Evolutionary conservation across 306 rosid genomes (phyloP), one percentile per base, ranked within the genome.

Genomic region (Canavalia ensiformis): DNA sequence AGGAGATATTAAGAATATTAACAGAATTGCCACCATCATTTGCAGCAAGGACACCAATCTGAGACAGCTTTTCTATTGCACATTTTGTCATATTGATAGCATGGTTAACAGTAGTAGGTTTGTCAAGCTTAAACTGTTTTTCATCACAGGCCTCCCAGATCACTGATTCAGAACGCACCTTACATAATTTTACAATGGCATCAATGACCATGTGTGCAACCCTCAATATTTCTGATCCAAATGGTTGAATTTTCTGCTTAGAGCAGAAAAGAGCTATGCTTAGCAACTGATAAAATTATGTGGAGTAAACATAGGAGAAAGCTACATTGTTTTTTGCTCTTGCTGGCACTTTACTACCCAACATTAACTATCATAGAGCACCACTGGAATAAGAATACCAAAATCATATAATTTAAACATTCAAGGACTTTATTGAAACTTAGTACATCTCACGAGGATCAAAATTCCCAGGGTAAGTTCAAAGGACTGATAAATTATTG

Each of bases 21-120:
- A 95, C 97, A 77, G 89, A 83, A 82, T 88, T 89, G 58, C 99
- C 99, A 54, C 97, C 99, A 42, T 83, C 87, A 58, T 89, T 89
- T 77, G 97, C 99, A 49, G 97, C 99, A 90, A 90, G 51, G 34
- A 84, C 63, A 81, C 99, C 99, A 58, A 95, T 83, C 79, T 90
- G 88, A 79, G 90, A 87, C 71, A 91, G 54, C 70, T 86, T 90
- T 83, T 91, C 97, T 62, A 90, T 77, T 41, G 92, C 77, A 80
- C 77, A 81, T 84, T 84, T 90, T 63, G 81, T 84, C 58, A 93
- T 87, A 72, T 86, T 86, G 76, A 86, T 82, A 63, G 88, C 90
- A 86, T 91, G 88, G 77, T 62, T 78, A 64, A 60, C 87, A 62
- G 73, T 12, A 75, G 59, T 67, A 75, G 88, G 69, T 13, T 72